Evolutionary conservation across 208 protist genomes (phyloP), one percentile per base, ranked within the genome.

Genomic region (Crithidia fasciculata): DNA sequence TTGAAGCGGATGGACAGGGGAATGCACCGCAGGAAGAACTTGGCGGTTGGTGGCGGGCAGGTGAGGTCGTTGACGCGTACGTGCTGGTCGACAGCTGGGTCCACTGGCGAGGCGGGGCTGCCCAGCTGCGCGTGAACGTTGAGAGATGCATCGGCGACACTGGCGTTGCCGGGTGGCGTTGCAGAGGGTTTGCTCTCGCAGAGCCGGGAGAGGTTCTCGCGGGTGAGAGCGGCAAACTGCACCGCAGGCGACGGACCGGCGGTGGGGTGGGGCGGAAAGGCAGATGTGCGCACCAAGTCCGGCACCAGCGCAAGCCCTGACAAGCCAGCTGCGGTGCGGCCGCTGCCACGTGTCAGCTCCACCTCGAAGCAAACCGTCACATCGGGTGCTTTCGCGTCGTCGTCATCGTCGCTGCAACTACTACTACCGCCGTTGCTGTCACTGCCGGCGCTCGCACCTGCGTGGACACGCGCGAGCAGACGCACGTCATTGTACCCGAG

Each of bases 11-110:
- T 83, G 0, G 74, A 77, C n/a, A 92, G 66, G 16, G 92, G 64
- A 63, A 94, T 79, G 60, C 87, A 90, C 41, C 91, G 82, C 28
- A 96, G 66, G 64, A 88, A 90, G 59, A 91, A 93, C 50, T 81
- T 72, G 16, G 83, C 70, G 49, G 80, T 67, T 41, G 52, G 64
- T 2, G 85, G 88, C 4, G 91, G 91, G 56, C 77, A 94, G 12
- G 85, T 89, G 4, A 95, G 84, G 15, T 84, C 82, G 41, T 62
- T 65, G 41, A 95, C 77, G 5, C 69, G 67, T 37, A 91, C 57
- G 39, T 80, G 69, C 49, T 74, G 72, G 6, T 76, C 82, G 2
- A 43, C 63, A 19, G 39, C 41, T 13, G 41, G 55, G 18, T 63
- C 43, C 18, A 60, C 37, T 44, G 67, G 43, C 8, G 58, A 57